These are phyloP conservation scores for Yarrowia hollandica DNA, from an alignment of 805 yeast species.

Conservation along the genomic window DNA sequence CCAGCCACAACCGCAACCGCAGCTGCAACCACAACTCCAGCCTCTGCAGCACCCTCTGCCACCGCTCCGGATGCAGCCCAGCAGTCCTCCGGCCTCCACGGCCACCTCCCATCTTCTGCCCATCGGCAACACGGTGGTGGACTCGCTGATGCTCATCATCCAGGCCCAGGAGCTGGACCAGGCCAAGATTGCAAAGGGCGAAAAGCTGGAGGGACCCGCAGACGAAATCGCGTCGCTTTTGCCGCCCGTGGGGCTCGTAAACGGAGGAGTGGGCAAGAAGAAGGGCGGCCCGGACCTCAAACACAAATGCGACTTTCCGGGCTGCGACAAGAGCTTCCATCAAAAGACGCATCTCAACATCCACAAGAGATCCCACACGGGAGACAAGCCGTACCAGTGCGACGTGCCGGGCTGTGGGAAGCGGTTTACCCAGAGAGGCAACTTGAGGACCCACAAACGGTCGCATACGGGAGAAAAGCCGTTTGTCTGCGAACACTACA, in stretches of 20 bases:
- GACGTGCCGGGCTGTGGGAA: constrained; percentile 64
- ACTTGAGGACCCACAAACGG: constrained; percentile 78
- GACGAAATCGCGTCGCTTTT: constrained; percentile 44
- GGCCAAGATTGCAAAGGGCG: constrained; percentile 70
- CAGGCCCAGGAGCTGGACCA: constrained; percentile 76
- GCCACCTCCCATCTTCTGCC: constrained; percentile 17
- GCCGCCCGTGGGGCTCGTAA: constrained; percentile 63
- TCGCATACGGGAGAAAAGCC: constrained; percentile 94
- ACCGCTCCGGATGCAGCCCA: background rate
- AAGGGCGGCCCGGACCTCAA: constrained; percentile 38
- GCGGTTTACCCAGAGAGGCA: constrained; percentile 87
- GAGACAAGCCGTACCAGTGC: constrained; percentile 81
- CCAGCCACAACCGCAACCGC: background rate
- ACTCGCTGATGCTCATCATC: constrained; percentile 84
- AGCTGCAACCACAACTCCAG: background rate
- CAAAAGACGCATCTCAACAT: constrained; percentile 92
- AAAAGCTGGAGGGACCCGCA: constrained; percentile 43
- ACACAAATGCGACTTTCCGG: constrained; percentile 40
- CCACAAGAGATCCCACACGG: constrained; percentile 83
- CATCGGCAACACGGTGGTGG: constrained; percentile 85
- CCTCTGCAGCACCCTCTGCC: background rate
- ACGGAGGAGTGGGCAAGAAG: constrained; percentile 79
- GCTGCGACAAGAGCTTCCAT: constrained; percentile 76
- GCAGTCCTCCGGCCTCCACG: no score
- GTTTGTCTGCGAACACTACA: constrained; percentile 59